Evolutionary conservation across 2,329 filamentous ascomycete genomes (phyloP), one percentile per base, ranked within the genome.

Genomic region (Cercospora canescens): DNA sequence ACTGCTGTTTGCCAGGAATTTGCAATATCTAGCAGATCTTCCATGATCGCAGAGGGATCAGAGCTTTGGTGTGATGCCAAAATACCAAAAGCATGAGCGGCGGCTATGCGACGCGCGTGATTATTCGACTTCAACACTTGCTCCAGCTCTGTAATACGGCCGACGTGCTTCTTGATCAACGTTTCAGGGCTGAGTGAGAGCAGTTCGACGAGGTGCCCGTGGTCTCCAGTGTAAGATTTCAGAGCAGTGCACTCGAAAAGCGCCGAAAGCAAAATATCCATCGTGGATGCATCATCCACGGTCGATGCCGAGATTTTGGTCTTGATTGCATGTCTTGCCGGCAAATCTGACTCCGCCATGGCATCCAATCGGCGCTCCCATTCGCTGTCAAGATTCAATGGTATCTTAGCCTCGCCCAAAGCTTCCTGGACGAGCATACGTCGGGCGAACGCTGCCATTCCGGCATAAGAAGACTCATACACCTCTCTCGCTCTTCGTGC

Each of bases 311-410:
- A 54, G 18, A 91, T 74, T 68, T 89, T 87, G 0, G 75, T 73
- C 62, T 84, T 85, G 63, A 93, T 83, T 6, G 84, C 83, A 28
- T 84, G 78, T 45, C 92, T 85, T 11, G 88, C 87, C 54, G 84
- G 81, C 65, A 90, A 84, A 73, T 94, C 91, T 5, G 89, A 91
- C 45, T 88, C 85, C 32, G 95, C 83, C 6, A 90, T 84, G 1
- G 88, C 87, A 70, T 94, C 91, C 2, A 98, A 82, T 70, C 91
- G 90, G 54, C 89, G 85, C 75, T 93, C 91, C 95, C 95, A 98
- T 68, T 94, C 91, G 54, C 90, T 88, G 71, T 94, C 90, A 26
- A 85, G 76, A 3, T 77, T 75, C 16, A 72, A 66, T 14, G 84
- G 78, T 0, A 77, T 74, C 12, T 81, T 80, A 12, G 79, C 75